Conservation (phyloP, 805 yeast species). For the Schizosaccharomyces pombe region ASM294v3 CU329670.1:2526501-2527000, state of each 20-base stretch:
- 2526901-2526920: constrained; percentile 4
- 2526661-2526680: background rate
- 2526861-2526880: constrained; percentile 1
- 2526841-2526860: constrained; percentile 4
- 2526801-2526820: too few species aligned
- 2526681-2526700: background rate
- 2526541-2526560: constrained; percentile 2
- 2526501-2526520: background rate
- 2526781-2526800: background rate
- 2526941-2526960: background rate
- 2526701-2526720: background rate
- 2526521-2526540: background rate
- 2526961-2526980: background rate
- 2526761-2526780: background rate
- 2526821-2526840: constrained; percentile 2
- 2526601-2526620: background rate
- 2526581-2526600: background rate
- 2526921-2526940: background rate
- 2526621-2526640: background rate
- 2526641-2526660: background rate
- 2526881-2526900: background rate
- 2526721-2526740: background rate
- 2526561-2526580: background rate
- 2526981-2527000: constrained; percentile 1
- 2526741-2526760: background rate